Conservation (phyloP, 1,139 yeast genomes). For the Kodamaea sp. region DNA sequence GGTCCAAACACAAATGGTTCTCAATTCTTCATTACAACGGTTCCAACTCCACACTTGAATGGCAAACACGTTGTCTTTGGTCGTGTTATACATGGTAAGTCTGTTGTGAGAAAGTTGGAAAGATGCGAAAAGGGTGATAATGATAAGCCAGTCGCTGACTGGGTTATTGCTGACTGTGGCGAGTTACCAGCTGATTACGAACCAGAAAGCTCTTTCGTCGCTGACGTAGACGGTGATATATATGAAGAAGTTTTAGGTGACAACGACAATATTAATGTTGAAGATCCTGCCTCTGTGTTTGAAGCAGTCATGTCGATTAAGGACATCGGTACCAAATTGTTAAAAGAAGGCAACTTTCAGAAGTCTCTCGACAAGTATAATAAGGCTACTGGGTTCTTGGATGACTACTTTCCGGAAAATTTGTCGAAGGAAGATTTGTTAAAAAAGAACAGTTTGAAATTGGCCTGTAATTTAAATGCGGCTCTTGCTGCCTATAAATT, state of each 20-base stretch:
- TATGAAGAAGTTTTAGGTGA: slow-evolving; percentile 78
- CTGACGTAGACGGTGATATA: slow-evolving; percentile 77
- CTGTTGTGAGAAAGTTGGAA: slow-evolving; percentile 76
- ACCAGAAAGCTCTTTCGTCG: slow-evolving; percentile 31
- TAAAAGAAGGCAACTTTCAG: slow-evolving; percentile 59
- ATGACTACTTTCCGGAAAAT: slow-evolving; percentile 74
- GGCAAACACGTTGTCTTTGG: slow-evolving; percentile 98
- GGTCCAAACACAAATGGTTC: slow-evolving; percentile 96
- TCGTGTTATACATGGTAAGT: slow-evolving; percentile 76
- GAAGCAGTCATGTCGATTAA: slow-evolving; percentile 66
- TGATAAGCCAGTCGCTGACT: slow-evolving; percentile 64
- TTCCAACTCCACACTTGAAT: slow-evolving; percentile 77
- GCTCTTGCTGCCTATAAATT: slow-evolving; percentile 72
- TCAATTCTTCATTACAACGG: slow-evolving; percentile 90
- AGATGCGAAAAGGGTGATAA: slow-evolving; percentile 56
- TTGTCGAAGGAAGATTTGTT: slow-evolving; percentile 51
- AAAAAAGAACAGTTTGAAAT: slow-evolving; percentile 50
- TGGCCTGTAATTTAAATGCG: slow-evolving; percentile 65
- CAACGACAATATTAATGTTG: slow-evolving; percentile 61
- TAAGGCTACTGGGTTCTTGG: slow-evolving; percentile 66
- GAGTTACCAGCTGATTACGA: slow-evolving; percentile 59
- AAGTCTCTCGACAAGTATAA: slow-evolving; percentile 63
- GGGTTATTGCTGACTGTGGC: slow-evolving; percentile 78
- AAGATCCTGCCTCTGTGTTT: slow-evolving; percentile 60
- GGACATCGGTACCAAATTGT: slow-evolving; percentile 70